These are phyloP conservation scores for Jimgerdemannia lactiflua DNA, from an alignment of 192 early-diverging fungal genomes.

Conservation along the genomic window DNA sequence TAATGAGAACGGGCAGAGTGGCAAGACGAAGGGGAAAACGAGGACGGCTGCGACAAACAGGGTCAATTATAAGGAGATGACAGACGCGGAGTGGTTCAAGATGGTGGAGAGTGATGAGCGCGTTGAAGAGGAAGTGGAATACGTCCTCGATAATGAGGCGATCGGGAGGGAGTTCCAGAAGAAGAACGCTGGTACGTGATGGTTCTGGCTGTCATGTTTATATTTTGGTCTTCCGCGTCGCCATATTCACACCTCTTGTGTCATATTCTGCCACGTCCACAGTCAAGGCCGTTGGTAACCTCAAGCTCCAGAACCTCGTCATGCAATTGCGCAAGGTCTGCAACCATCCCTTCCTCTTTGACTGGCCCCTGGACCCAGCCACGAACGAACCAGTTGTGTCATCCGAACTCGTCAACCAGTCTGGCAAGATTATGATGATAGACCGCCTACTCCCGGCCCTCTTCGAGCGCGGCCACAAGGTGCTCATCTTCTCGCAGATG, in stretches of 20 bases:
- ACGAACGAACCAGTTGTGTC: slow-evolving; percentile 47
- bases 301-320: slow-evolving; percentile 81
- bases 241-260: too few species aligned
- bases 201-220: not conserved
- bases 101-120: slow-evolving; percentile 11
- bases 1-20: slow-evolving; percentile 43
- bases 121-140: slow-evolving; percentile 7
- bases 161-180: slow-evolving; percentile 15
- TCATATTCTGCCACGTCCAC: not conserved
- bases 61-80: slow-evolving; percentile 33
- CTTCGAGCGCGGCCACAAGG: slow-evolving; percentile 82
- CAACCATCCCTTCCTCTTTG: slow-evolving; percentile 85
- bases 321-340: slow-evolving; percentile 93
- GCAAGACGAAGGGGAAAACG: slow-evolving; percentile 59
- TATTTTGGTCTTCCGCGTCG: not conserved
- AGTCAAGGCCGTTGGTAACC: slow-evolving; percentile 54
- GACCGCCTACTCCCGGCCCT: slow-evolving; percentile 79
- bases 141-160: not conserved
- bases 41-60: slow-evolving; percentile 41
- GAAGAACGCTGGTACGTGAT: not conserved
- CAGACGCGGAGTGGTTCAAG: slow-evolving; percentile 23
- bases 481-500: slow-evolving; percentile 95
- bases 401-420: slow-evolving; percentile 59
- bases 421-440: slow-evolving; percentile 89
- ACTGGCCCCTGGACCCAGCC: slow-evolving; percentile 67